phyloP scores from a whole-genome alignment of 495 filamentous ascomycete species.

The Penicillium cosmopolitanum region DNA sequence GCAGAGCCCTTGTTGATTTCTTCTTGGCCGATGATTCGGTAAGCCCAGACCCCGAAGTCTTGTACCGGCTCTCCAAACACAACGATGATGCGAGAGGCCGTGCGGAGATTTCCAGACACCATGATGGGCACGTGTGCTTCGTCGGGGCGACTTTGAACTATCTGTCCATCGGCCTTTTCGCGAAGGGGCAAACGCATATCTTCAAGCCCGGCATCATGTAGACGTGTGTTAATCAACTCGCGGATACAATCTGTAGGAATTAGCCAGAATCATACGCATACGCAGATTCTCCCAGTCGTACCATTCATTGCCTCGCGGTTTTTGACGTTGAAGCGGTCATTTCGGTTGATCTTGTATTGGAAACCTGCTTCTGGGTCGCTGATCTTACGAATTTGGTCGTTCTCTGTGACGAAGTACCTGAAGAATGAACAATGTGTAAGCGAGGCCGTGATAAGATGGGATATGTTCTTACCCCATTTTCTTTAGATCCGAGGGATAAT shows the following conservation, averaged over 20 bases:
- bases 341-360: constrained; percentile 70
- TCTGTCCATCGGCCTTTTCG: background rate
- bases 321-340: constrained; percentile 70
- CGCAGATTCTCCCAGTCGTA: constrained; percentile 24
- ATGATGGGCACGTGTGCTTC: constrained; percentile 1
- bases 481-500: constrained; percentile 63
- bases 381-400: constrained; percentile 72
- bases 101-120: constrained; percentile 16
- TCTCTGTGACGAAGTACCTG: constrained; percentile 72
- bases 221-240: constrained; percentile 60
- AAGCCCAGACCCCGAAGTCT: constrained; percentile 75
- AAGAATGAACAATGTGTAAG: constrained; percentile 5
- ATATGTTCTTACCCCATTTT: constrained; percentile 64
- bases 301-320: constrained; percentile 73
- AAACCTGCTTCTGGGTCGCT: constrained; percentile 68
- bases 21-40: constrained; percentile 61
- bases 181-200: background rate
- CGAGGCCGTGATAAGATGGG: background rate
- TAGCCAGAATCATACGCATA: background rate
- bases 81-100: constrained; percentile 69
- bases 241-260: constrained; percentile 62
- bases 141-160: background rate
- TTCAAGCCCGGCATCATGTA: constrained; percentile 58
- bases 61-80: constrained; percentile 71
- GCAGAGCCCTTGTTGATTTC: constrained; percentile 70